Base-by-base conservation (phyloP, 768 basidiomycete genomes). In the Asterophora lycoperdoides region DNA sequence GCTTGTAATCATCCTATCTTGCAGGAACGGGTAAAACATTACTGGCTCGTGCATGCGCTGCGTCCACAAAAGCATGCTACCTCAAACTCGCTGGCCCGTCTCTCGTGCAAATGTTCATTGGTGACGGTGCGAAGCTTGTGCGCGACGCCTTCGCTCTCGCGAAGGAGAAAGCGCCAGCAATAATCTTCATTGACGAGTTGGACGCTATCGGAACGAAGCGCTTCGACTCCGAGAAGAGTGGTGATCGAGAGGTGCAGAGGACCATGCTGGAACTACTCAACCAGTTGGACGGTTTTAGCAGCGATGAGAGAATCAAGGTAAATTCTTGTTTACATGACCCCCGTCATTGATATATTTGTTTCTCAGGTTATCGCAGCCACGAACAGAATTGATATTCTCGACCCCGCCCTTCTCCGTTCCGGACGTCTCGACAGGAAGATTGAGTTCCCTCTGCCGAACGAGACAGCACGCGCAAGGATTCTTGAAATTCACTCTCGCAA, bases 191-290 rank as follows among this genome's bases (percentile, higher is more conserved):
- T 56, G 95, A 98, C 60, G 95, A 98, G 63, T 68, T 98, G 63
- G 95, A 98, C 65, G 94, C 94, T n/a, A 95, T 98, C 58, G 95
- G 95, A 35, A 98, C 95, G 9, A 97, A 97, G 66, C 89, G 96
- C 7, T 98, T 98, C 63, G 96, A 99, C 62, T 93, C 90, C 14
- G 95, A 98, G 69, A 99, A 98, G 79, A 91, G 91, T 60, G 96
- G 96, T 53, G 96, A 99, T 68, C 82, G 96, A 64, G 96, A 99
- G 65, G 96, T 99, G n/a, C 96, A 99, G 68, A 75, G 96, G 53
- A 99, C 96, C n/a, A 99, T 99, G 96, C 75, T 99, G 62, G 96
- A 99, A 65, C 77, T 99, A 38, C 80, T 99, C 54, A 99, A 99
- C 67, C 96, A 99, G 68, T 74, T 98, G 36, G 96, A 99, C 60